These are phyloP conservation scores for Phylloporus sp. DNA, from an alignment of 768 basidiomycete species.

Conservation along the genomic window DNA sequence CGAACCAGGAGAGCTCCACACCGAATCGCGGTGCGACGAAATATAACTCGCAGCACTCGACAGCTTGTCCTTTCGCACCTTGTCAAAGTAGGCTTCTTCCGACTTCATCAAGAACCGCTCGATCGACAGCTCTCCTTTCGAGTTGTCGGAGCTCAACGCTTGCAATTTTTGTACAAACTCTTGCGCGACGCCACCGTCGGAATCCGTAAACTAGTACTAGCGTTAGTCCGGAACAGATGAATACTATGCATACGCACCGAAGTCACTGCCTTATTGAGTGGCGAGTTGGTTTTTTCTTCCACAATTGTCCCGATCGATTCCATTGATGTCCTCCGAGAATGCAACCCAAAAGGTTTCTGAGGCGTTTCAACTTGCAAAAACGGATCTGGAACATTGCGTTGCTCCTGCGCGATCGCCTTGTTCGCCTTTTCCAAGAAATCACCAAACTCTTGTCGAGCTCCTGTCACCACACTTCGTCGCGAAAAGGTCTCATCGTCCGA, in stretches of 20 bases:
- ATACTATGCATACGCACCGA: constrained; percentile 48
- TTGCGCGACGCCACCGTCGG: constrained; percentile 87
- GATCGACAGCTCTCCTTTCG: constrained; percentile 87
- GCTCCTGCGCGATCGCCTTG: constrained; percentile 74
- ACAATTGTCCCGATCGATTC: constrained; percentile 91
- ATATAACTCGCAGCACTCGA: constrained; percentile 75
- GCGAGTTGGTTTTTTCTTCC: constrained; percentile 87
- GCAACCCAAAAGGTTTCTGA: constrained; percentile 70
- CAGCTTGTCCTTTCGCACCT: constrained; percentile 84
- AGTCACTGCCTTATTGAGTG: constrained; percentile 89
- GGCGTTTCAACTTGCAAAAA: constrained; percentile 68
- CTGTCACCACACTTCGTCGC: constrained; percentile 29
- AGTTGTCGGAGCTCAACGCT: constrained; percentile 75
- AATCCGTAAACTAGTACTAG: constrained; percentile 77
- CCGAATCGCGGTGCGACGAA: constrained; percentile 75
- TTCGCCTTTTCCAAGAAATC: constrained; percentile 87
- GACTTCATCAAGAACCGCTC: constrained; percentile 88
- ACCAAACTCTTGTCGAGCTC: constrained; percentile 49
- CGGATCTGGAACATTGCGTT: constrained; percentile 77
- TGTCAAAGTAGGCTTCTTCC: constrained; percentile 91
- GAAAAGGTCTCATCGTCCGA: constrained; percentile 62
- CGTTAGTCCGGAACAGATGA: background rate
- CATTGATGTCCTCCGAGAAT: constrained; percentile 79
- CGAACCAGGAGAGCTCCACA: constrained; percentile 68
- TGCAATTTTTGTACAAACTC: constrained; percentile 87